Conservation (phyloP, 2,329 filamentous ascomycete genomes). For the Bertia moriformis region DNA sequence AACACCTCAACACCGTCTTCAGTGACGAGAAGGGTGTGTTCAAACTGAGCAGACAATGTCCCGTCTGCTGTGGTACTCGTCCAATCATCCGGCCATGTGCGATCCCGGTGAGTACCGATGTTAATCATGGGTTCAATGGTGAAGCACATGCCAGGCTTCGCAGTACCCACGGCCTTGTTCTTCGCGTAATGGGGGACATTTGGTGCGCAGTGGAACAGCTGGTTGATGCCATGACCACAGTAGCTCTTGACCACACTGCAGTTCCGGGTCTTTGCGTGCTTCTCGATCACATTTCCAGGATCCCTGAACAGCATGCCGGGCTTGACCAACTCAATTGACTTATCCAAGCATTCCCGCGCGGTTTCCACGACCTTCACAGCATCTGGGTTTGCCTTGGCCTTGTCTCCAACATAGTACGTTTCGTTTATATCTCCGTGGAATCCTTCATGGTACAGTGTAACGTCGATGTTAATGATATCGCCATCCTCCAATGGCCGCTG, state of each 20-base stretch:
- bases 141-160: conserved; percentile 57
- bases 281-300: conserved; percentile 53
- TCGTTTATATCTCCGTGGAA: conserved; percentile 60
- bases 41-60: conserved; percentile 47
- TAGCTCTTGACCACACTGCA: conserved; percentile 57
- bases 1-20: conserved; percentile 53
- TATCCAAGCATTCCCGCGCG: conserved; percentile 45
- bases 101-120: conserved; percentile 46
- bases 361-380: conserved; percentile 54
- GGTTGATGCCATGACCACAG: conserved; percentile 55
- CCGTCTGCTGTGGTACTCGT: conserved; percentile 53
- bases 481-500: conserved; percentile 48
- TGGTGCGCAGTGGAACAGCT: conserved; percentile 52
- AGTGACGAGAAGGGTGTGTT: conserved; percentile 54
- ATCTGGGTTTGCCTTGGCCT: conserved; percentile 44
- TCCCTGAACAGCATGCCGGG: conserved; percentile 55
- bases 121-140: conserved; percentile 63
- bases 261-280: conserved; percentile 43
- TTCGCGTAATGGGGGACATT: conserved; percentile 58
- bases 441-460: conserved; percentile 52
- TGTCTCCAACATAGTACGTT: conserved; percentile 56
- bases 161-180: conserved; percentile 54
- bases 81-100: conserved; percentile 61
- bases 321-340: conserved; percentile 51
- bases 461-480: conserved; percentile 58